Conservation (phyloP, 2,329 filamentous ascomycete species). For the Fusarium nanum region DNA sequence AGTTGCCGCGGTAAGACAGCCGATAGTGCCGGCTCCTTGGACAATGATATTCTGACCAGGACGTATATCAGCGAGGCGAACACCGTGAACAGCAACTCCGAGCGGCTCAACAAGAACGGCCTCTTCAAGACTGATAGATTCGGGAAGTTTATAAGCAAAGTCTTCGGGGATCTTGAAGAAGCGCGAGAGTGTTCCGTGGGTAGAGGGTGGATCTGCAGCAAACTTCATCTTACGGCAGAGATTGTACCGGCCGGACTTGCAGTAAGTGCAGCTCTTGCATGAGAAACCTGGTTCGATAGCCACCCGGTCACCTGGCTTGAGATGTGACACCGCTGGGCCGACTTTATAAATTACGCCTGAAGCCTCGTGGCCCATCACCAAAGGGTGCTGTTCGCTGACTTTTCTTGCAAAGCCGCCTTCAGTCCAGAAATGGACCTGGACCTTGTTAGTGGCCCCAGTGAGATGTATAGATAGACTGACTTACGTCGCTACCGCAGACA, state of each 20-base stretch:
- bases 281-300: slow-evolving; percentile 91
- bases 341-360: slow-evolving; percentile 80
- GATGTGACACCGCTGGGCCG: slow-evolving; percentile 70
- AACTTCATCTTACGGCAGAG: slow-evolving; percentile 89
- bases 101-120: slow-evolving; percentile 91
- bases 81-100: slow-evolving; percentile 85
- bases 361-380: slow-evolving; percentile 77
- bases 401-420: slow-evolving; percentile 83
- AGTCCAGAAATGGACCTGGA: slow-evolving; percentile 83
- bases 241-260: slow-evolving; percentile 87
- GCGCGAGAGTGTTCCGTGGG: slow-evolving; percentile 84
- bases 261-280: slow-evolving; percentile 81
- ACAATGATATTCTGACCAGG: slow-evolving; percentile 85
- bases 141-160: slow-evolving; percentile 91
- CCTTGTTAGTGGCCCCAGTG: neutral
- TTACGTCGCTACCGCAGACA: slow-evolving; percentile 47
- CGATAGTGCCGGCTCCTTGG: slow-evolving; percentile 88
- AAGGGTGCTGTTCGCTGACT: slow-evolving; percentile 81
- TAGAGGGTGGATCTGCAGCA: slow-evolving; percentile 88
- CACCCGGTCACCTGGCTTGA: slow-evolving; percentile 83
- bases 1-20: slow-evolving; percentile 86
- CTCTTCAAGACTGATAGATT: slow-evolving; percentile 79
- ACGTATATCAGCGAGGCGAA: slow-evolving; percentile 75
- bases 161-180: slow-evolving; percentile 87
- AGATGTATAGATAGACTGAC: neutral